Conservation (phyloP, 2,329 filamentous ascomycete species). For the Huntiella omanensis region DNA sequence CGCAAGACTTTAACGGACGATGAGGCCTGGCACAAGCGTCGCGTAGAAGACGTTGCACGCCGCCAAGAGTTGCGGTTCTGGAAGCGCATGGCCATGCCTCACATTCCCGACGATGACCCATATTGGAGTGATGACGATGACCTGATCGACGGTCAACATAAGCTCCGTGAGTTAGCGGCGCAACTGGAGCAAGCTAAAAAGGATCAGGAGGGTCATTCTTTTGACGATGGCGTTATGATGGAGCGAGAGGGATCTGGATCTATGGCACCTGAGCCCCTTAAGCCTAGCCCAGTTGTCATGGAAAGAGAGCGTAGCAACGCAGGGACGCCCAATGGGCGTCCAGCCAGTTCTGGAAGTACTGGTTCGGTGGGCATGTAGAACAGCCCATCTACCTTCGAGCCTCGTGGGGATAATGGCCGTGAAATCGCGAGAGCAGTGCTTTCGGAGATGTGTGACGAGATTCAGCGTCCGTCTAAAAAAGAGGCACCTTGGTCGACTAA, state of each 20-base stretch:
- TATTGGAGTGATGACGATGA: constrained; percentile 49
- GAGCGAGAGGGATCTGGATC: neutral
- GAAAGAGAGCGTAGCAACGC: neutral
- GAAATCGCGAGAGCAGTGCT: too few relatives aligned
- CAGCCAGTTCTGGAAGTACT: constrained; percentile 1
- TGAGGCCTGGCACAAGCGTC: constrained; percentile 31
- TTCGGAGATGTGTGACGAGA: too few relatives aligned
- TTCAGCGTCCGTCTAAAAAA: too few relatives aligned
- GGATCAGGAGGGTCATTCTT: constrained; percentile 18
- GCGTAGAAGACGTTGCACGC: constrained; percentile 31
- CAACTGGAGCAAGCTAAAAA: constrained; percentile 19
- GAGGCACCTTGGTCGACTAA: too few relatives aligned
- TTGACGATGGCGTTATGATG: constrained; percentile 15
- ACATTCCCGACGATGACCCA: constrained; percentile 37
- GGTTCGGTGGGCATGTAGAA: constrained; percentile 7
- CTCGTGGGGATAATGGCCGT: too few relatives aligned
- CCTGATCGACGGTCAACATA: constrained; percentile 40
- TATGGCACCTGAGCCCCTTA: constrained; percentile 3
- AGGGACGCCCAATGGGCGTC: neutral
- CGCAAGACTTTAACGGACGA: constrained; percentile 38
- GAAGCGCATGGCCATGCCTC: constrained; percentile 47
- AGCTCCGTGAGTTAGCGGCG: constrained; percentile 29
- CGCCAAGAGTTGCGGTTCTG: constrained; percentile 45
- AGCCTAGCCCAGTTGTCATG: constrained; percentile 5
- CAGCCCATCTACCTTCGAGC: neutral